Percentiles rank a stretch among this genome's conserved stretches.
phyloP scores from a whole-genome alignment of 495 filamentous ascomycete species.

The Trichodelitschia bisporula region DNA sequence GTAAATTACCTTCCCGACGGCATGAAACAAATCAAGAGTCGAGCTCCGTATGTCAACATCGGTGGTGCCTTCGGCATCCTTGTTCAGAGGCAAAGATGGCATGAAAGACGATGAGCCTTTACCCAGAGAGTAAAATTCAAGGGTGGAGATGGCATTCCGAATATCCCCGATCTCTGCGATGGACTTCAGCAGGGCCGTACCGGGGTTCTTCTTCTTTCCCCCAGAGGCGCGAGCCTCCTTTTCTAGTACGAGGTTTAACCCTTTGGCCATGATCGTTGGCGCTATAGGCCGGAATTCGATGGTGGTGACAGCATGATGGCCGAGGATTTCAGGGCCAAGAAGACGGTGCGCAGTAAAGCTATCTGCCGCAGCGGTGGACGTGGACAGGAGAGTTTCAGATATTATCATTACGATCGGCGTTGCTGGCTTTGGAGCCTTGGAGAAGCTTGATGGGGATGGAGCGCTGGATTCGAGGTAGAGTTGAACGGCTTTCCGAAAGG shows the following conservation, averaged over 20 bases:
- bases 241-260: slow-evolving; percentile 48
- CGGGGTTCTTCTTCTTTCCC: slow-evolving; percentile 39
- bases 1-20: slow-evolving; percentile 82
- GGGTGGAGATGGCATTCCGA: slow-evolving; percentile 63
- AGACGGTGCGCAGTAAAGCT: slow-evolving; percentile 78
- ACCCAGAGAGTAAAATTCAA: slow-evolving; percentile 85
- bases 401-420: slow-evolving; percentile 73
- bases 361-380: slow-evolving; percentile 49
- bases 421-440: slow-evolving; percentile 13
- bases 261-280: slow-evolving; percentile 62
- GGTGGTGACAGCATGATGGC: slow-evolving; percentile 44
- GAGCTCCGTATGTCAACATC: too few species aligned
- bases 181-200: slow-evolving; percentile 42
- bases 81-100: slow-evolving; percentile 42
- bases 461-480: slow-evolving; percentile 42
- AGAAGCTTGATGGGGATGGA: slow-evolving; percentile 14
- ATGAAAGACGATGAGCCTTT: slow-evolving; percentile 37
- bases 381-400: slow-evolving; percentile 62
- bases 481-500: slow-evolving; percentile 52
- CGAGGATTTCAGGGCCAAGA: slow-evolving; percentile 60
- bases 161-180: slow-evolving; percentile 75
- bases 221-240: slow-evolving; percentile 57
- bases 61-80: too few species aligned
- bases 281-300: slow-evolving; percentile 89
- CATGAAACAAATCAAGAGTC: slow-evolving; percentile 81